Conservation (phyloP, 1,284 basidiomycete genomes). For the Cutaneotrichosporon sp. region DNA sequence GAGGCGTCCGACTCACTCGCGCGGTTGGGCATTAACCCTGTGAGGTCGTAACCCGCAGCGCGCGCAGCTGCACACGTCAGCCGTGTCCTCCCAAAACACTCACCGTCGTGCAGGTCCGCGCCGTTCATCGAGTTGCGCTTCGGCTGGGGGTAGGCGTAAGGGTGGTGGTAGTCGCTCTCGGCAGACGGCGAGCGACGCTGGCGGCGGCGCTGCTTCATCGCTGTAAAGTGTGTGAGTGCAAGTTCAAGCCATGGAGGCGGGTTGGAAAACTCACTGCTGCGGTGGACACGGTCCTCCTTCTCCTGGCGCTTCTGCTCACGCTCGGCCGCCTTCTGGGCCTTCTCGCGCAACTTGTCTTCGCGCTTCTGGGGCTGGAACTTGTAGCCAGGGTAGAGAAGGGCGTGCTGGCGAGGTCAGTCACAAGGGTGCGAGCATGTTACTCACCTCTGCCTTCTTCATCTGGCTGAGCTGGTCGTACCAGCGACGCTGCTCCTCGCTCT, state of each 20-base stretch:
- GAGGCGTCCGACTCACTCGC: not conserved
- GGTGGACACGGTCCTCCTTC: slow-evolving; percentile 2
- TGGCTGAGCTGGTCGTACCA: slow-evolving; percentile 69
- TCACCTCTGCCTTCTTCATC: slow-evolving; percentile 57
- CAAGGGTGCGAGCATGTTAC: slow-evolving; percentile 10
- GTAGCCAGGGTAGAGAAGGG: slow-evolving; percentile 62
- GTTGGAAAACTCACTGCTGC: not conserved
- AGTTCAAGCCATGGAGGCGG: no score
- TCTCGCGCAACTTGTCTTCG: slow-evolving; percentile 59
- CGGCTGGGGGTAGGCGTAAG: no score
- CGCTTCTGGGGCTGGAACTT: slow-evolving; percentile 64
- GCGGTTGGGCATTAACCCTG: no score
- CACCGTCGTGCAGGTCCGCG: not conserved
- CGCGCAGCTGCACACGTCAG: no score
- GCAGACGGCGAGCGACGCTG: not conserved
- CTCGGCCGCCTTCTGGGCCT: slow-evolving; percentile 57
- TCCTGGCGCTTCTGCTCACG: slow-evolving; percentile 23
- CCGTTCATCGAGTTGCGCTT: slow-evolving; percentile 1
- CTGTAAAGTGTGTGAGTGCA: not conserved
- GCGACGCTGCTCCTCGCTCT: slow-evolving; percentile 53
- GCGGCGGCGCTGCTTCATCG: not conserved
- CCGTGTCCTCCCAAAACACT: no score
- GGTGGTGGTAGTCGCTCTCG: slow-evolving; percentile 4
- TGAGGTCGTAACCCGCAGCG: no score
- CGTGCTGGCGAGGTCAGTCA: slow-evolving; percentile 49